Percentiles rank a stretch among this genome's conserved stretches.
phyloP scores from a whole-genome alignment of 2,329 filamentous ascomycete genomes.

The Penicillium sp. region DNA sequence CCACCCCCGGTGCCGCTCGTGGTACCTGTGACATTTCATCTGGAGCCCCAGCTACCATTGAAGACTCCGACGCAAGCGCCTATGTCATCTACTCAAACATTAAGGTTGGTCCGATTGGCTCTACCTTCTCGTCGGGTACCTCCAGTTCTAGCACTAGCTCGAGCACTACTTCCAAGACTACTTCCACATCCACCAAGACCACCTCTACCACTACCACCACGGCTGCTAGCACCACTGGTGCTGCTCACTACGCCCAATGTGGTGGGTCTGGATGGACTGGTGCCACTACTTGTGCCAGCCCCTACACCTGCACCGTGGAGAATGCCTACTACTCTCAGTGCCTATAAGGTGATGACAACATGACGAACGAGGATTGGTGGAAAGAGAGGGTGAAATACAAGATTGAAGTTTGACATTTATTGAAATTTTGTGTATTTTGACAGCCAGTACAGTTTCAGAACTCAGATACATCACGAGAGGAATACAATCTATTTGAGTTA shows the following conservation, averaged over 20 bases:
- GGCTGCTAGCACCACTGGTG: conserved; percentile 12
- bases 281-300: conserved; percentile 33
- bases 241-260: conserved; percentile 32
- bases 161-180: conserved; percentile 12
- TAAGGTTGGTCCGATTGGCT: conserved; percentile 59
- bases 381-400: background rate
- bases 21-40: conserved; percentile 57
- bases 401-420: background rate
- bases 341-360: conserved; percentile 16
- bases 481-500: background rate
- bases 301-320: conserved; percentile 33
- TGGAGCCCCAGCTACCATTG: conserved; percentile 54
- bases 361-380: background rate
- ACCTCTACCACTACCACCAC: conserved; percentile 11
- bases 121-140: conserved; percentile 53
- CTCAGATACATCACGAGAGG: background rate
- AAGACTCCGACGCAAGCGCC: conserved; percentile 49
- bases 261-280: conserved; percentile 38
- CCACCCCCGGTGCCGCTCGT: conserved; percentile 52
- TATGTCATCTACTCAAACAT: conserved; percentile 62
- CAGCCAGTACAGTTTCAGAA: background rate
- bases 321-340: conserved; percentile 44
- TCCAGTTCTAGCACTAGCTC: conserved; percentile 25
- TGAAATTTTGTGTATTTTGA: background rate
- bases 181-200: background rate